Conservation (phyloP, 306 rosid species). For the Lathyrus tuberosus region DNA sequence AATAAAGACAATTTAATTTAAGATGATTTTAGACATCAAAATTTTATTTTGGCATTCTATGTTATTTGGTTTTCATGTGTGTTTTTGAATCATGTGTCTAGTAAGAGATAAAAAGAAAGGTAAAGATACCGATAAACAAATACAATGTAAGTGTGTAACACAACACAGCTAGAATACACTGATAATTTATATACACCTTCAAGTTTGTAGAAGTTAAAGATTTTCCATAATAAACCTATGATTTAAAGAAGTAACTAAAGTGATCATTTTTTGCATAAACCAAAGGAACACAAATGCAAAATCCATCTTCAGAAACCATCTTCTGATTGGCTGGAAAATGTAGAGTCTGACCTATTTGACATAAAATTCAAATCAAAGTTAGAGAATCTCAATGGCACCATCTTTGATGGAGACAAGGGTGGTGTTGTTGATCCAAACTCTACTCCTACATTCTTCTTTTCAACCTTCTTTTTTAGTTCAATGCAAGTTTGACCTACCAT, state of each 20-base stretch:
- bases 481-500: constrained; percentile 64
- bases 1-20: too few relatives aligned
- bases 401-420: constrained; percentile 59
- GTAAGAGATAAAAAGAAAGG: too few relatives aligned
- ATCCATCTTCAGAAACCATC: constrained; percentile 55
- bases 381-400: constrained; percentile 40
- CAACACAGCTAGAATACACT: neutral
- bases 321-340: constrained; percentile 59
- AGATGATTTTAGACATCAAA: too few relatives aligned
- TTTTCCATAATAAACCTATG: neutral
- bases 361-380: constrained; percentile 53
- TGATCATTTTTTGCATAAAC: constrained; percentile 27
- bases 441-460: constrained; percentile 48
- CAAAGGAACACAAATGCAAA: constrained; percentile 36
- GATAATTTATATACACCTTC: constrained; percentile 18
- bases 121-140: too few relatives aligned
- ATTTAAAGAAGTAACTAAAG: constrained; percentile 3
- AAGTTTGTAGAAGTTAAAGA: constrained; percentile 10
- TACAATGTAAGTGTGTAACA: too few relatives aligned
- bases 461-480: constrained; percentile 51
- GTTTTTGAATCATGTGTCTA: too few relatives aligned
- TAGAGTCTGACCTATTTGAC: constrained; percentile 43
- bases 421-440: constrained; percentile 40
- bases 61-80: too few relatives aligned
- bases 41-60: too few relatives aligned